Percentiles rank a stretch among this genome's conserved stretches.
Evolutionary conservation across 2,329 filamentous ascomycete genomes (phyloP).

Genomic region (Helicocarpus griseus): DNA sequence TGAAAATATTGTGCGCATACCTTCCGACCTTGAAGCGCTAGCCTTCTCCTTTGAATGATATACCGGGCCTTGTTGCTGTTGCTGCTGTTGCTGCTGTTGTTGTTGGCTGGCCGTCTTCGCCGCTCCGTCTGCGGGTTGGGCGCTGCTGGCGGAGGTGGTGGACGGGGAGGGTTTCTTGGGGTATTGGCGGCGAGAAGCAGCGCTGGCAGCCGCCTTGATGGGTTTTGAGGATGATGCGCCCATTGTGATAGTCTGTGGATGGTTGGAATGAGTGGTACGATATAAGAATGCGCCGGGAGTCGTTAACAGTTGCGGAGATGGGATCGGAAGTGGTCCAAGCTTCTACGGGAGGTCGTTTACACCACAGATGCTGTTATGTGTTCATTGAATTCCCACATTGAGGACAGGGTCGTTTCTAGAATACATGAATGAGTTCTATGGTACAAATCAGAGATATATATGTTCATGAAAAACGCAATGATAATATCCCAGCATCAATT

Average conservation of each 20-base stretch:
- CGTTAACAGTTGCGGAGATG: not conserved
- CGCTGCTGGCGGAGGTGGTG: conserved; percentile 14
- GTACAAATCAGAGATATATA: not conserved
- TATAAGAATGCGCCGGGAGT: not conserved
- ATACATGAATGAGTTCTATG: not conserved
- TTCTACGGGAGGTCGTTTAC: not conserved
- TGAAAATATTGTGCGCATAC: conserved; percentile 18
- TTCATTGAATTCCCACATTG: too few relatives aligned
- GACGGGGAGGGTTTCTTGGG: conserved; percentile 38
- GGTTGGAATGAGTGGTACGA: too few relatives aligned
- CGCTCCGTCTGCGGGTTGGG: conserved; percentile 24
- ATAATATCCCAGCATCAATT: not conserved
- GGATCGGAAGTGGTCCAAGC: not conserved
- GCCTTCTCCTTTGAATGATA: conserved; percentile 28
- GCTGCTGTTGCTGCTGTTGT: conserved; percentile 1
- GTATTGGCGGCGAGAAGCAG: conserved; percentile 46
- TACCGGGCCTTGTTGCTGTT: conserved; percentile 16
- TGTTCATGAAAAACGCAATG: not conserved
- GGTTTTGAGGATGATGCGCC: conserved; percentile 52
- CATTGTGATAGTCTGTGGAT: conserved; percentile 29
- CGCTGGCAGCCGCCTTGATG: conserved; percentile 40
- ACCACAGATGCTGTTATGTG: too few relatives aligned
- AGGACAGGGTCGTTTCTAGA: too few relatives aligned
- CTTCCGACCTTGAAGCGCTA: conserved; percentile 24
- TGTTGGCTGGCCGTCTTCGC: not conserved